These are phyloP conservation scores for Fusarium algeriense DNA, from an alignment of 2,329 filamentous ascomycete species.

Conservation along the genomic window DNA sequence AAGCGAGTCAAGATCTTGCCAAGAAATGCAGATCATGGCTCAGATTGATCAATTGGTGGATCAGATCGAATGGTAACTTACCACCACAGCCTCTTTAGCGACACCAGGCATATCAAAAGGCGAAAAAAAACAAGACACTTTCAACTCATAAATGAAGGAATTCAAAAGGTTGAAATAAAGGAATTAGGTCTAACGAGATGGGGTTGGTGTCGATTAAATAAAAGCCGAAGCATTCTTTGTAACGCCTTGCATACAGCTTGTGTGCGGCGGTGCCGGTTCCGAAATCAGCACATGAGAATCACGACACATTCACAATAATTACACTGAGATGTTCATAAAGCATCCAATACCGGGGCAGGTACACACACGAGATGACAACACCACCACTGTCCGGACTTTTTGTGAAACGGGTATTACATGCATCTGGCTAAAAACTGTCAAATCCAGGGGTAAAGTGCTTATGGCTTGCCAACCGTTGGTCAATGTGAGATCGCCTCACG, in stretches of 20 bases:
- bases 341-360: neutral
- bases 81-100: conserved; percentile 37
- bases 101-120: conserved; percentile 24
- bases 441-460: conserved; percentile 16
- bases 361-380: neutral
- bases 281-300: neutral
- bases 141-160: neutral
- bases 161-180: neutral
- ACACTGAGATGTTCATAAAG: neutral
- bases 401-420: conserved; percentile 17
- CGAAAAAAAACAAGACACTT: neutral
- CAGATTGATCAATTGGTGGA: neutral
- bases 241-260: conserved; percentile 10
- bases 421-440: conserved; percentile 17
- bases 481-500: neutral
- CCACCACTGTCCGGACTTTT: neutral
- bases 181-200: neutral
- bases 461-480: neutral
- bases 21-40: conserved; percentile 3
- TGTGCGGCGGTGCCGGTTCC: neutral
- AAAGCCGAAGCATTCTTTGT: neutral
- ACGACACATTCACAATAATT: neutral
- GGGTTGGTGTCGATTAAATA: conserved; percentile 30
- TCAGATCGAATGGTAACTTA: conserved; percentile 6
- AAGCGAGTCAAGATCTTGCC: conserved; percentile 5